A percentile compares a stretch with the other conserved stretches of the same genome.
phyloP scores from a whole-genome alignment of 2,329 filamentous ascomycete genomes.

The Leptodontidium sp. region DNA sequence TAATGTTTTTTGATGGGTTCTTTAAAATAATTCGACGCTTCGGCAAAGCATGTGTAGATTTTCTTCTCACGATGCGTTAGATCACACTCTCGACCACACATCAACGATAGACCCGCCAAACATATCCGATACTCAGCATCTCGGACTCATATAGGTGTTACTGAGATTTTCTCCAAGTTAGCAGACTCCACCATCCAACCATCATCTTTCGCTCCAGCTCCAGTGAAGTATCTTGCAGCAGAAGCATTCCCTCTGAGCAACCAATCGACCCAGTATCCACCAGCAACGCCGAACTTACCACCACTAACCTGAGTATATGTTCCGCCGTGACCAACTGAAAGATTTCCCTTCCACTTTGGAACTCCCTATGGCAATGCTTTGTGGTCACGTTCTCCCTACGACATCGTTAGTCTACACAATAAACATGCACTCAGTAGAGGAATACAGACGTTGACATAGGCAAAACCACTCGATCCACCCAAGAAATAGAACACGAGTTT shows the following conservation, averaged over 20 bases:
- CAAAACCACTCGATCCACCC: too few species aligned
- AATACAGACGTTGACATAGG: too few species aligned
- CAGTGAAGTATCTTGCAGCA: slow-evolving; percentile 9
- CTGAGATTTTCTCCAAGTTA: slow-evolving; percentile 1
- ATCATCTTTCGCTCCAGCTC: slow-evolving; percentile 13
- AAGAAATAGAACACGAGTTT: too few species aligned
- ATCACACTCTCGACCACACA: too few species aligned
- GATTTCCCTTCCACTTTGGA: slow-evolving; percentile 20
- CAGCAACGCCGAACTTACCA: slow-evolving; percentile 15
- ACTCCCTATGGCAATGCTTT: neutral
- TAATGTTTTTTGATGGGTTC: too few species aligned
- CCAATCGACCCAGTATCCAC: slow-evolving; percentile 14
- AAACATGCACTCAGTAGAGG: too few species aligned
- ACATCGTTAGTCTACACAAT: neutral
- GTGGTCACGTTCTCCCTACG: too few species aligned
- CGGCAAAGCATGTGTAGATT: too few species aligned
- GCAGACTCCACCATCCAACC: slow-evolving; percentile 4
- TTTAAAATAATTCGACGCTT: too few species aligned
- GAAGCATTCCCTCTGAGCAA: slow-evolving; percentile 18
- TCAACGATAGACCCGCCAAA: neutral
- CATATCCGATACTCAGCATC: neutral
- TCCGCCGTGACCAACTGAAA: slow-evolving; percentile 7
- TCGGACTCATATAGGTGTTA: neutral
- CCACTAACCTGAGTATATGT: slow-evolving; percentile 14
- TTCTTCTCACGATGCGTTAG: too few species aligned